Evolutionary conservation across 805 yeast genomes (phyloP), one percentile per base, ranked within the genome.

Genomic region (Candida pini): DNA sequence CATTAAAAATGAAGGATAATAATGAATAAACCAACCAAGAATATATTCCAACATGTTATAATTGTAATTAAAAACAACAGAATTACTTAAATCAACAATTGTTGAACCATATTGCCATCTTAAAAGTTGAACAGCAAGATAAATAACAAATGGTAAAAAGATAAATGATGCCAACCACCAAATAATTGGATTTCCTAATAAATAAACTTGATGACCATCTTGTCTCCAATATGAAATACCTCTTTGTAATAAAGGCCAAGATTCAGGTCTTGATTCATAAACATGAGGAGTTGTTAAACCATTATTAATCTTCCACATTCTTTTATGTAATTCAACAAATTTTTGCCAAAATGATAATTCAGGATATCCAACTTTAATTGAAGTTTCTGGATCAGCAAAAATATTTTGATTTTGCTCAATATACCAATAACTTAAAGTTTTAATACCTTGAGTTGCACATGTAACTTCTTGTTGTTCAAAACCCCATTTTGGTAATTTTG

Each of bases 391-490:
- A 30, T 56, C 57, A 38, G 75, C 49, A 40, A 62, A 64, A 36
- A 57, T 59, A 50, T 81, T 81, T 34, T 57, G 64, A 60, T 82
- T 83, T 39, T 75, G 69, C 62, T 84, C 95, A 48, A 84, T 64
- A 58, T 81, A 78, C 90, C 90, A 84, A 44, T 73, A 65, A 23
- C 78, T 65, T 48, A 78, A 68, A 13, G 71, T 66, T 37, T 73
- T 62, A 35, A 68, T 66, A 57, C 89, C 92, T 47, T 76, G 81
- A 14, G 72, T 58, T 24, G 94, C 87, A 64, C 89, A 73, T 3
- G 89, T 76, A 35, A 84, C 94, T 63, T 84, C 95, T 58, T 80
- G 89, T 59, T 84, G 95, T 42, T 77, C 82, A 46, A 78, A 81
- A 1, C 83, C 94, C 89, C 92, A 83, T 34, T 73, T 75, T 41